phyloP scores from a whole-genome alignment of 139 green algal species.

The Micractinium conductrix region DNA sequence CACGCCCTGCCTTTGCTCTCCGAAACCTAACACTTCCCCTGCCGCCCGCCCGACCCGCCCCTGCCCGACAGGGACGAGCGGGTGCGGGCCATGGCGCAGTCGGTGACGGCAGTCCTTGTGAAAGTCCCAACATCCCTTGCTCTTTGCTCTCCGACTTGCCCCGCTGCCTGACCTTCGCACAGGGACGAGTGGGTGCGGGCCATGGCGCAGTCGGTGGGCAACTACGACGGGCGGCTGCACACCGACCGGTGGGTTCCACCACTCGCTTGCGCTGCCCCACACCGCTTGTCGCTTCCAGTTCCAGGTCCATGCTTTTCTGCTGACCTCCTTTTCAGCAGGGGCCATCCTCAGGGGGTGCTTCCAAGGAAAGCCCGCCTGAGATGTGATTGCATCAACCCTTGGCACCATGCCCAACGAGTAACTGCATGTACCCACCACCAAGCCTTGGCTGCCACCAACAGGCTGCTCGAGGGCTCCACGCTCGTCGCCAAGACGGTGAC shows the following conservation, averaged over 20 bases:
- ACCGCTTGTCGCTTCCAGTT: not conserved
- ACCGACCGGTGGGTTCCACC: too few species aligned
- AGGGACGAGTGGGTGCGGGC: conserved; percentile 51
- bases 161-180: not conserved
- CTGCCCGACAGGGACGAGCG: not conserved
- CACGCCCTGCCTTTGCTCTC: too few species aligned
- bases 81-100: not conserved
- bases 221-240: conserved; percentile 48
- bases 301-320: too few species aligned
- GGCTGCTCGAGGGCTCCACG: conserved; percentile 3
- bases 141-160: not conserved
- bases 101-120: too few species aligned
- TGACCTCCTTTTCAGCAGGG: too few species aligned
- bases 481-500: conserved; percentile 29
- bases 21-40: not conserved
- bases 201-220: conserved; percentile 27
- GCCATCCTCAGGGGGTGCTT: too few species aligned
- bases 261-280: not conserved
- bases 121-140: too few species aligned
- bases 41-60: not conserved
- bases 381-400: too few species aligned
- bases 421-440: too few species aligned
- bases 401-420: too few species aligned
- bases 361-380: too few species aligned
- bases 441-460: too few species aligned